phyloP scores from a whole-genome alignment of 2,329 filamentous ascomycete species.

The Zymoseptoria tritici region DNA sequence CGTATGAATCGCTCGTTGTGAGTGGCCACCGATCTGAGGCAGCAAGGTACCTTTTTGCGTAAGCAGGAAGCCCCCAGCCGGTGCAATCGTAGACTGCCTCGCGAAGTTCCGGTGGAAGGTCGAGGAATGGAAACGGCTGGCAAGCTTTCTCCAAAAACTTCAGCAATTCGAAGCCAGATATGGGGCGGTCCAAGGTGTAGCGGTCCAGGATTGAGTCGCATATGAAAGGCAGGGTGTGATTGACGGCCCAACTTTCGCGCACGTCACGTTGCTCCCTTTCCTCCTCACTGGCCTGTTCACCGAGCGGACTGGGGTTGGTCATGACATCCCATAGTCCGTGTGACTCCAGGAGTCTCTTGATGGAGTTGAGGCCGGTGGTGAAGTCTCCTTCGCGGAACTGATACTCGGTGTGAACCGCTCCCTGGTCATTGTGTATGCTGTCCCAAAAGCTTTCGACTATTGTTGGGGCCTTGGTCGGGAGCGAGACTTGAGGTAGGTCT shows the following conservation, averaged over 20 bases:
- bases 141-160: background rate
- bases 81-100: background rate
- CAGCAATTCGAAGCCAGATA: background rate
- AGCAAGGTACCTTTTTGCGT: background rate
- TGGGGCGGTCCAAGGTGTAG: background rate
- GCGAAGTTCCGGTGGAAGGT: slow-evolving; percentile 3
- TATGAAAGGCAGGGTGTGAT: background rate
- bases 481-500: background rate
- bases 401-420: background rate
- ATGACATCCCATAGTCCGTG: background rate
- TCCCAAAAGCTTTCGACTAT: background rate
- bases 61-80: background rate
- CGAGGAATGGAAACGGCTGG: slow-evolving; percentile 4
- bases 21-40: background rate
- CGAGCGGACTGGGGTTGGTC: background rate
- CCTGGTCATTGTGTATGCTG: background rate
- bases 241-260: background rate
- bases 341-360: background rate
- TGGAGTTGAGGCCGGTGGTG: background rate
- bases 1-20: background rate
- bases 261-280: background rate
- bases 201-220: background rate
- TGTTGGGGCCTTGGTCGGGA: background rate
- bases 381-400: slow-evolving; percentile 2
- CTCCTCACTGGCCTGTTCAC: background rate